Percentiles rank a stretch among this genome's conserved stretches.
Conservation (phyloP, 306 rosid species). For the Herpetospermum pedunculosum region DNA sequence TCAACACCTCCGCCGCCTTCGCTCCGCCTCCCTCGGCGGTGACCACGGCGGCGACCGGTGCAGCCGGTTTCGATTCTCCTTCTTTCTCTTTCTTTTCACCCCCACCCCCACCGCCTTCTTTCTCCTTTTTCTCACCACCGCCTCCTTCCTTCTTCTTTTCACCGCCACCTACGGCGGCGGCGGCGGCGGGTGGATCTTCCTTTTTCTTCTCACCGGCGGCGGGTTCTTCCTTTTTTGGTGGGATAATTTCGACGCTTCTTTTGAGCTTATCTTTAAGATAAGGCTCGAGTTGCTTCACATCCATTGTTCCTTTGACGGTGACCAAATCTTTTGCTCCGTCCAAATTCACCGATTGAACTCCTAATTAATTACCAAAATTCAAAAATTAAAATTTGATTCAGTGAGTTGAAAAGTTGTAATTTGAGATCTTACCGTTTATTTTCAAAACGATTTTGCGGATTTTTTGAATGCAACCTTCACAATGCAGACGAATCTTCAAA, state of each 20-base stretch:
- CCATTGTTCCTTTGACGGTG: constrained; percentile 56
- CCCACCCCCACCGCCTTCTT: constrained; percentile 14
- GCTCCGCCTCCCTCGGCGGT: constrained; percentile 8
- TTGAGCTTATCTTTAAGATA: constrained; percentile 39
- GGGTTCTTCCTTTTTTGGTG: constrained; percentile 40
- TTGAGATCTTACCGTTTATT: constrained; percentile 32
- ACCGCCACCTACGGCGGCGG: background rate
- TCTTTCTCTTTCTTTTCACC: constrained; percentile 5
- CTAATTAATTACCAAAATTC: constrained; percentile 26
- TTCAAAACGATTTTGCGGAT: constrained; percentile 39
- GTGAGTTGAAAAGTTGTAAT: background rate
- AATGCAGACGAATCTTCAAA: constrained; percentile 64
- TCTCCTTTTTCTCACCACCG: constrained; percentile 14
- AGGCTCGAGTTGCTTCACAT: constrained; percentile 30
- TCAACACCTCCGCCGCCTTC: constrained; percentile 19
- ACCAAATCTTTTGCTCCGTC: constrained; percentile 57
- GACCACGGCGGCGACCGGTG: background rate
- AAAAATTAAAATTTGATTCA: background rate
- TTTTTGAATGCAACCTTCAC: constrained; percentile 73
- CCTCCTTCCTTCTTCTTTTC: constrained; percentile 14
- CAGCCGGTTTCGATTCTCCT: constrained; percentile 17
- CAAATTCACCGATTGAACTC: constrained; percentile 43
- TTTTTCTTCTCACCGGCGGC: constrained; percentile 12
- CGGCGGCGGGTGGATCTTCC: background rate
- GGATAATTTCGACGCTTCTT: constrained; percentile 51